These are phyloP conservation scores for Penicillium polonicum DNA, from an alignment of 2,329 filamentous ascomycete genomes.

Conservation along the genomic window DNA sequence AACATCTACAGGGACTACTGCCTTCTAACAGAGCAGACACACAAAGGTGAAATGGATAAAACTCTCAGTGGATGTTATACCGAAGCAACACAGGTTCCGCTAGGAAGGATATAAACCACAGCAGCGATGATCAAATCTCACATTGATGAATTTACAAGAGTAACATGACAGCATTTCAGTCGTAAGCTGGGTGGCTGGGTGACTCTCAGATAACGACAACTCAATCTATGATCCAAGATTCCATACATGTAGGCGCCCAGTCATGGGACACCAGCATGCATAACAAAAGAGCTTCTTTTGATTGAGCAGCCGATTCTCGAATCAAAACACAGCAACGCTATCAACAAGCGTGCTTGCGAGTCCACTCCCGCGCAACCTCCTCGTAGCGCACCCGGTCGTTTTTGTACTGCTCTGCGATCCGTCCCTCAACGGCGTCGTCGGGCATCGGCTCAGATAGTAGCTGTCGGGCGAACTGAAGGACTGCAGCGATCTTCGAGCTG, in stretches of 20 bases:
- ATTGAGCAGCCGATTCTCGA: background rate
- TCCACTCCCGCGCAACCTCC: constrained; percentile 71
- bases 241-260: background rate
- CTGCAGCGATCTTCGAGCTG: constrained; percentile 69
- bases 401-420: constrained; percentile 82
- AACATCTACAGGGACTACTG: background rate
- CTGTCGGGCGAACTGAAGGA: constrained; percentile 72
- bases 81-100: background rate
- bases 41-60: background rate
- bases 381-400: constrained; percentile 67
- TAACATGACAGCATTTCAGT: constrained; percentile 13
- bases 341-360: constrained; percentile 65
- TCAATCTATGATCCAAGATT: background rate
- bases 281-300: too few species aligned
- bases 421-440: constrained; percentile 82
- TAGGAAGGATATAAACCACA: background rate
- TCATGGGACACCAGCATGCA: too few species aligned
- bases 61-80: background rate
- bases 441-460: constrained; percentile 79
- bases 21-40: background rate
- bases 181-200: constrained; percentile 2
- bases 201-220: background rate
- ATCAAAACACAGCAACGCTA: constrained; percentile 21
- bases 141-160: background rate
- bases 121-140: background rate